Evolutionary conservation across 2,329 filamentous ascomycete species (phyloP).

Genomic region (Sclerotinia subarctica): DNA sequence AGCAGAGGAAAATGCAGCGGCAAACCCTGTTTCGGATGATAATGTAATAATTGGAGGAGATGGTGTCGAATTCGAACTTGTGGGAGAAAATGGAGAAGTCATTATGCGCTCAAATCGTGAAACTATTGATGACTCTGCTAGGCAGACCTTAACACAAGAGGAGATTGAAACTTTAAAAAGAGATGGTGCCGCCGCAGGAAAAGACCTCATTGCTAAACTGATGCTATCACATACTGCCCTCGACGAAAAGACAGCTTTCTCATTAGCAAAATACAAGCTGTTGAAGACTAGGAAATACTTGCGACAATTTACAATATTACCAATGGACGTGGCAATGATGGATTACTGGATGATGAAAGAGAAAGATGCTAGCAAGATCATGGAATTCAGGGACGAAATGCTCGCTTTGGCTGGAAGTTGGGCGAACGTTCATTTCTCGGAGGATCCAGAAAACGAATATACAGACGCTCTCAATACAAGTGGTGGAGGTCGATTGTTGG

Average conservation of each 20-base stretch:
- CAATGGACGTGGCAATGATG: conserved; percentile 74
- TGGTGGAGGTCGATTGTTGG: conserved; percentile 56
- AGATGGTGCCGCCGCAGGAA: conserved; percentile 72
- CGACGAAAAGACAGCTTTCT: conserved; percentile 92
- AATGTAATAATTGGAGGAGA: conserved; percentile 43
- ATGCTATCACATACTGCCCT: conserved; percentile 84
- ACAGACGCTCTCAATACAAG: conserved; percentile 12
- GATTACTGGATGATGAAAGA: conserved; percentile 76
- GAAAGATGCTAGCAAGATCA: conserved; percentile 73
- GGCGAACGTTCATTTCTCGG: conserved; percentile 75
- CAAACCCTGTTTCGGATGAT: conserved; percentile 42
- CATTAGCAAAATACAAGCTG: conserved; percentile 91
- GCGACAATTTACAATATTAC: conserved; percentile 78
- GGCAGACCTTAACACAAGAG: conserved; percentile 71
- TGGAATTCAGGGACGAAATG: conserved; percentile 84
- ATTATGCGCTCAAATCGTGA: conserved; percentile 57
- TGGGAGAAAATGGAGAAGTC: conserved; percentile 49
- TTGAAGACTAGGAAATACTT: conserved; percentile 94
- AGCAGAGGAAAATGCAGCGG: conserved; percentile 47
- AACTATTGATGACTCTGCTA: conserved; percentile 57
- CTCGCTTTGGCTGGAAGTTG: conserved; percentile 80
- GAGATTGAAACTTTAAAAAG: conserved; percentile 71
- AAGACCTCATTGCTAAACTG: conserved; percentile 89
- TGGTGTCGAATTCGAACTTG: conserved; percentile 47
- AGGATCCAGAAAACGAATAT: conserved; percentile 22